phyloP scores from a whole-genome alignment of 1,139 yeast genomes.

The Geotrichum restrictum region DNA sequence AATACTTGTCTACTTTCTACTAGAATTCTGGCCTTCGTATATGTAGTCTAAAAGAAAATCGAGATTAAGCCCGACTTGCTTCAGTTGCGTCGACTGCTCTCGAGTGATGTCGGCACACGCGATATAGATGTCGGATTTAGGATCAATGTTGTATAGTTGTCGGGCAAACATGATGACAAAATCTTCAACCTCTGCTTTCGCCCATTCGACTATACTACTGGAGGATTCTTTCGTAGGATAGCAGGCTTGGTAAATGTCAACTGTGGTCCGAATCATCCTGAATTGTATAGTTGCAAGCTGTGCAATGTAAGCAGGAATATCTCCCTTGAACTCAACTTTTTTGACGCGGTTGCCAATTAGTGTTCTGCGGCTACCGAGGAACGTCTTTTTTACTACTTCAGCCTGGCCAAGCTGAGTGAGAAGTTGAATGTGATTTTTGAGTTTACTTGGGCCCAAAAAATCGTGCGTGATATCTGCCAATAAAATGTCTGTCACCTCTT shows the following conservation, averaged over 20 bases:
- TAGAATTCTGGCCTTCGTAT: constrained; percentile 20
- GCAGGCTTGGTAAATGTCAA: constrained; percentile 45
- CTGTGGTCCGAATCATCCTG: constrained; percentile 51
- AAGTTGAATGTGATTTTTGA: constrained; percentile 38
- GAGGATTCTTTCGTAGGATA: constrained; percentile 38
- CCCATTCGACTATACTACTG: constrained; percentile 61
- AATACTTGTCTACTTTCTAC: constrained; percentile 2
- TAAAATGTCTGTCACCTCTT: constrained; percentile 31
- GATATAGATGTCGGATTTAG: constrained; percentile 46
- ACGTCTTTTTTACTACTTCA: constrained; percentile 48
- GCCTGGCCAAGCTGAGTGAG: constrained; percentile 44
- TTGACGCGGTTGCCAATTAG: constrained; percentile 46
- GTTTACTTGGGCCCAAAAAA: constrained; percentile 34
- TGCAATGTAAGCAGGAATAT: constrained; percentile 51
- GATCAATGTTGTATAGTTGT: constrained; percentile 63
- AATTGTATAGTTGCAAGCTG: constrained; percentile 60
- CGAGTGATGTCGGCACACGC: constrained; percentile 53
- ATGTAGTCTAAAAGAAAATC: constrained; percentile 43
- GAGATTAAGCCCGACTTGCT: constrained; percentile 67
- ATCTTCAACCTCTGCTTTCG: constrained; percentile 58
- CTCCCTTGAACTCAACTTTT: constrained; percentile 53
- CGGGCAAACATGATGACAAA: constrained; percentile 60
- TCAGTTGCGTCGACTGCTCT: constrained; percentile 60
- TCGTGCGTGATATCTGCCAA: constrained; percentile 38
- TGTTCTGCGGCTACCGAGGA: constrained; percentile 47